Evolutionary conservation across 2,329 filamentous ascomycete species (phyloP).

Genomic region (Parastagonospora nodorum): DNA sequence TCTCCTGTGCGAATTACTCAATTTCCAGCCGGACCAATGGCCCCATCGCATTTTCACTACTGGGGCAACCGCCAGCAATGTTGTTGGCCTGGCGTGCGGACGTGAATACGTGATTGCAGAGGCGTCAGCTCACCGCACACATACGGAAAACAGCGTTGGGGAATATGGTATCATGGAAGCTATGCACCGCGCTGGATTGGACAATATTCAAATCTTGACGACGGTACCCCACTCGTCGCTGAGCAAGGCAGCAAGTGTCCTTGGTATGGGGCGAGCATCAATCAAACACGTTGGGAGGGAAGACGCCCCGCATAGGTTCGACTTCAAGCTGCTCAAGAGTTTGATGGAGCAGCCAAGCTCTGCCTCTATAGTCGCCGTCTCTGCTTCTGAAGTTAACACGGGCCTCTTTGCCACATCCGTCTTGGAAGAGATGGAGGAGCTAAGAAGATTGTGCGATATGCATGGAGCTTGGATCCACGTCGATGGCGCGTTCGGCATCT

Average conservation of each 20-base stretch:
- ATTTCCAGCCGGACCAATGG: slow-evolving; percentile 63
- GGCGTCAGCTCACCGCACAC: slow-evolving; percentile 47
- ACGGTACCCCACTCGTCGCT: slow-evolving; percentile 84
- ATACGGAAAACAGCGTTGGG: slow-evolving; percentile 57
- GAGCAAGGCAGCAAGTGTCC: slow-evolving; percentile 78
- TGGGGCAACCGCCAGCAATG: slow-evolving; percentile 69
- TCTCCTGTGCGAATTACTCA: slow-evolving; percentile 71
- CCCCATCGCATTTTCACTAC: slow-evolving; percentile 81
- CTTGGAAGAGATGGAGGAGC: slow-evolving; percentile 60
- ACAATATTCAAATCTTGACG: slow-evolving; percentile 75
- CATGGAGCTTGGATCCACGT: slow-evolving; percentile 87
- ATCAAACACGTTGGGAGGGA: slow-evolving; percentile 65
- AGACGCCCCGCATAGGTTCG: slow-evolving; percentile 69
- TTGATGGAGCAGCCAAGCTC: slow-evolving; percentile 60
- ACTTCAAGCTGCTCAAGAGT: slow-evolving; percentile 67
- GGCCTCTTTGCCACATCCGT: slow-evolving; percentile 73
- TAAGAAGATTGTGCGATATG: slow-evolving; percentile 73
- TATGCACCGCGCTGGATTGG: slow-evolving; percentile 66
- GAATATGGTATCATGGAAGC: slow-evolving; percentile 72
- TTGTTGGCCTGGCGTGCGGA: slow-evolving; percentile 70
- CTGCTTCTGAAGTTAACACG: slow-evolving; percentile 89
- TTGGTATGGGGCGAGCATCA: slow-evolving; percentile 74
- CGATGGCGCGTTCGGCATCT: slow-evolving; percentile 88
- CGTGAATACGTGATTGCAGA: slow-evolving; percentile 67
- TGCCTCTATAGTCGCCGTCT: slow-evolving; percentile 79